Percentiles rank a stretch among this genome's conserved stretches.
Conservation (phyloP, 108 stramenopile species). For the Schizochytrium sp. region DNA sequence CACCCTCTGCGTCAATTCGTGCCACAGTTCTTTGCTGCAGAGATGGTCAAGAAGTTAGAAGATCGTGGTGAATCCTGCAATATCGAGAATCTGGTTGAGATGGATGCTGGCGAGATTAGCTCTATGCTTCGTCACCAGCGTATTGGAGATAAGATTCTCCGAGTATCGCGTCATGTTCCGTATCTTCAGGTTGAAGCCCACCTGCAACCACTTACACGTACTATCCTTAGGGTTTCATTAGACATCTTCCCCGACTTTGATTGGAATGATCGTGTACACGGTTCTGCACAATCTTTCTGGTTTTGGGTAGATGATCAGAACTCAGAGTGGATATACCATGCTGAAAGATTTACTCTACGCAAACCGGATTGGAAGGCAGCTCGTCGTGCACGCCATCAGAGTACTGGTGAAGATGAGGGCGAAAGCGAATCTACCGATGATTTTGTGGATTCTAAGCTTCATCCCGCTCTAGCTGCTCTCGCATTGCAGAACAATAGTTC, state of each 20-base stretch:
- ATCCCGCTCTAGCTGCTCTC: constrained; percentile 63
- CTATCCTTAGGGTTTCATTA: constrained; percentile 81
- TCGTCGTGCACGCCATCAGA: constrained; percentile 81
- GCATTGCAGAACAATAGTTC: neutral
- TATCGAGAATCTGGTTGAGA: constrained; percentile 81
- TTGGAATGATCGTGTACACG: constrained; percentile 87
- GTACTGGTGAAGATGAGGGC: neutral
- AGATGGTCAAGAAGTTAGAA: constrained; percentile 84
- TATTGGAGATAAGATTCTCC: constrained; percentile 78
- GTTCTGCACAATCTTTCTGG: constrained; percentile 89
- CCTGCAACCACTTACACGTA: constrained; percentile 91
- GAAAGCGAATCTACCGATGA: neutral
- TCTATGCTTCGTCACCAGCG: constrained; percentile 79
- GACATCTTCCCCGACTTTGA: constrained; percentile 83
- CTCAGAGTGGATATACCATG: constrained; percentile 83
- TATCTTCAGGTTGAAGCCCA: constrained; percentile 80
- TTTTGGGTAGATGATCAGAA: constrained; percentile 94
- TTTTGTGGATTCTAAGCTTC: constrained; percentile 73
- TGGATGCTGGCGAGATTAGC: constrained; percentile 92
- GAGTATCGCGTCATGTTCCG: constrained; percentile 84
- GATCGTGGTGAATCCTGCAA: constrained; percentile 60
- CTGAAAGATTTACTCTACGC: constrained; percentile 66
- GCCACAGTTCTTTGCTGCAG: constrained; percentile 77
- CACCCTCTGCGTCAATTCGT: constrained; percentile 92
- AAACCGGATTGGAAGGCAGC: constrained; percentile 16